These are phyloP conservation scores for Daldinia loculata DNA, from an alignment of 495 filamentous ascomycete species.

Conservation along the genomic window DNA sequence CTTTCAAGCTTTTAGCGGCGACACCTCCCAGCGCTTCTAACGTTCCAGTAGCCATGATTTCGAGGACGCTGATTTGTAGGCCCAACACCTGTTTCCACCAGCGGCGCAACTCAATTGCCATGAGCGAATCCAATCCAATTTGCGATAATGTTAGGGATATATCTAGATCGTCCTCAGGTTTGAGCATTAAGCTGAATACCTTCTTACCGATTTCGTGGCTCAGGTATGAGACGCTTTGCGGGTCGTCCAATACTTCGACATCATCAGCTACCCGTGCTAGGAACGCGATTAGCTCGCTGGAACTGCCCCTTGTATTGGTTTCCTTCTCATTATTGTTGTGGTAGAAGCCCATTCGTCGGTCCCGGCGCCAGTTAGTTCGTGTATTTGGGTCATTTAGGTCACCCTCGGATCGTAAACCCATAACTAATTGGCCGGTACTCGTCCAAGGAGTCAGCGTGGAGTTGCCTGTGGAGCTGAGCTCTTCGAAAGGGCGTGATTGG, in stretches of 20 bases:
- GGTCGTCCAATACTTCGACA: not conserved
- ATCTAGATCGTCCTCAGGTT: not conserved
- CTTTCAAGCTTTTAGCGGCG: not conserved
- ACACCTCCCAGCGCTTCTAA: not conserved
- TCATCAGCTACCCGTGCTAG: not conserved
- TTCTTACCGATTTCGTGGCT: not conserved
- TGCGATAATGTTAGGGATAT: not conserved
- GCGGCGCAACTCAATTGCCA: not conserved
- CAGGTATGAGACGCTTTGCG: not conserved
- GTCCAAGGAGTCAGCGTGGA: not conserved
- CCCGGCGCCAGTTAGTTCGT: not conserved
- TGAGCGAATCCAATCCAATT: not conserved
- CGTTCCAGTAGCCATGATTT: slow-evolving; percentile 3
- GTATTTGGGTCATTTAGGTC: not conserved
- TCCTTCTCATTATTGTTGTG: not conserved
- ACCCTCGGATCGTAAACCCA: not conserved
- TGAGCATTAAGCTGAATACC: not conserved
- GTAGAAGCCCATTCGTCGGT: slow-evolving; percentile 2
- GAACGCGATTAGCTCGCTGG: not conserved
- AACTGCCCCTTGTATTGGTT: not conserved
- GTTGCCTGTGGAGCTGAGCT: not conserved
- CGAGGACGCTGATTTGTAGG: not conserved
- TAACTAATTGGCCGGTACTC: not conserved
- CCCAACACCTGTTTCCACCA: not conserved
- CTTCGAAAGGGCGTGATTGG: not conserved